Evolutionary conservation across 331 rosid genomes (phyloP).

Genomic region (Dryas integrifolia): DNA sequence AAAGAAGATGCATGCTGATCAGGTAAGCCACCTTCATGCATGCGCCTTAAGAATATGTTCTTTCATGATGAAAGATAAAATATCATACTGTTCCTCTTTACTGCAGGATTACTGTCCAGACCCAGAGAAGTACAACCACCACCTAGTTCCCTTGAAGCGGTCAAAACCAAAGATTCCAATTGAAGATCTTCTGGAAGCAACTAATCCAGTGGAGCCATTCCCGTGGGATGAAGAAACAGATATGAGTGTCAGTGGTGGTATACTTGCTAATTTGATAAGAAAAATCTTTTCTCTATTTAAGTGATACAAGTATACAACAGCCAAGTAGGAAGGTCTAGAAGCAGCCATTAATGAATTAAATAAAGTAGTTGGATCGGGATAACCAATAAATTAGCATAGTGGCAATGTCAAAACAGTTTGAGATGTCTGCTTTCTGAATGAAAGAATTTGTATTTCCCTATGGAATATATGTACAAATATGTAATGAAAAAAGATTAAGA

Average conservation of each 20-base stretch:
- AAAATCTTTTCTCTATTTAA: conserved; percentile 30
- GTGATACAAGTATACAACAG: conserved; percentile 12
- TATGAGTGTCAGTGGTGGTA: conserved; percentile 59
- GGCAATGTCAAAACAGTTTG: conserved; percentile 24
- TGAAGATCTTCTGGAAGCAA: conserved; percentile 61
- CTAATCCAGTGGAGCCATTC: conserved; percentile 55
- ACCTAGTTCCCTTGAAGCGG: conserved; percentile 45
- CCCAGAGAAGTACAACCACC: conserved; percentile 50
- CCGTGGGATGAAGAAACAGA: conserved; percentile 70
- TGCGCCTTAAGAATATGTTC: conserved; percentile 5
- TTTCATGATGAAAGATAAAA: conserved; percentile 13
- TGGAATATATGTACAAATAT: neutral
- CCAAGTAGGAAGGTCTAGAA: conserved; percentile 6
- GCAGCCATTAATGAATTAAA: conserved; percentile 17
- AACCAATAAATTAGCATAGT: conserved; percentile 15
- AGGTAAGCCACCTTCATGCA: conserved; percentile 44
- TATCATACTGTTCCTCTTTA: conserved; percentile 12
- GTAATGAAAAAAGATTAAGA: neutral
- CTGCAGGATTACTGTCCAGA: conserved; percentile 59
- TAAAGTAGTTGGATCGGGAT: conserved; percentile 22
- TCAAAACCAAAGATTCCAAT: conserved; percentile 55
- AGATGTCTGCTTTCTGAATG: conserved; percentile 12
- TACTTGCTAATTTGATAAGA: conserved; percentile 20
- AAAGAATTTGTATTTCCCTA: conserved; percentile 11
- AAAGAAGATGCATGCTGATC: conserved; percentile 83